Conservation (phyloP, 2,329 filamentous ascomycete species). For the Byssoonygena ceratinophila region DNA sequence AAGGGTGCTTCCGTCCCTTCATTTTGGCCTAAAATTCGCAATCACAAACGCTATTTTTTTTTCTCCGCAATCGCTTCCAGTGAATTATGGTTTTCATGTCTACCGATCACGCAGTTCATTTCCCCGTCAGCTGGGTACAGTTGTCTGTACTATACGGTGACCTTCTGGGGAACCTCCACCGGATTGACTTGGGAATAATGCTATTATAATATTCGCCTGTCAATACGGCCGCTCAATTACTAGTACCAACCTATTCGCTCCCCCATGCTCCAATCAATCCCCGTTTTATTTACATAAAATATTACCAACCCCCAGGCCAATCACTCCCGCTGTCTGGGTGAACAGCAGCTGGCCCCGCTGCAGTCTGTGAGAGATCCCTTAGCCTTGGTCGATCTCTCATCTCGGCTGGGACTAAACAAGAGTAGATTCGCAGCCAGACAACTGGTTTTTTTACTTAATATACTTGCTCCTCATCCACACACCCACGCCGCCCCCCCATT, state of each 20-base stretch:
- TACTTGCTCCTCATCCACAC: neutral
- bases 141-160: conserved; percentile 5
- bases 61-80: conserved; percentile 11
- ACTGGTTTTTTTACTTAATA: conserved; percentile 9
- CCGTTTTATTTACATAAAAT: conserved; percentile 13
- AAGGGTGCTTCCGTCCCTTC: neutral
- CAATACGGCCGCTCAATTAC: conserved; percentile 8
- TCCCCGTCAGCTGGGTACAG: conserved; percentile 8
- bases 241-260: conserved; percentile 5
- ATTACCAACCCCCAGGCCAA: conserved; percentile 8
- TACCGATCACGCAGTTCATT: conserved; percentile 6
- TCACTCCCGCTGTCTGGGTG: conserved; percentile 5
- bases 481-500: neutral
- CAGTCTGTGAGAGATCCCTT: conserved; percentile 9
- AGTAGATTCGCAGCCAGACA: neutral
- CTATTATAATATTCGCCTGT: neutral
- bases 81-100: neutral
- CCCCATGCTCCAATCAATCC: conserved; percentile 9
- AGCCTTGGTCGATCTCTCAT: conserved; percentile 13
- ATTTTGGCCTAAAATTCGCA: conserved; percentile 7
- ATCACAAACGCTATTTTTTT: conserved; percentile 9
- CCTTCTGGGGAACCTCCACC: conserved; percentile 5
- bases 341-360: conserved; percentile 7
- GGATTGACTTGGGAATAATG: neutral
- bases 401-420: conserved; percentile 7